Percentiles rank a stretch among this genome's conserved stretches.
These are phyloP conservation scores for Avena eriantha DNA, from an alignment of 176 grass and related monocot genomes.

Conservation along the genomic window DNA sequence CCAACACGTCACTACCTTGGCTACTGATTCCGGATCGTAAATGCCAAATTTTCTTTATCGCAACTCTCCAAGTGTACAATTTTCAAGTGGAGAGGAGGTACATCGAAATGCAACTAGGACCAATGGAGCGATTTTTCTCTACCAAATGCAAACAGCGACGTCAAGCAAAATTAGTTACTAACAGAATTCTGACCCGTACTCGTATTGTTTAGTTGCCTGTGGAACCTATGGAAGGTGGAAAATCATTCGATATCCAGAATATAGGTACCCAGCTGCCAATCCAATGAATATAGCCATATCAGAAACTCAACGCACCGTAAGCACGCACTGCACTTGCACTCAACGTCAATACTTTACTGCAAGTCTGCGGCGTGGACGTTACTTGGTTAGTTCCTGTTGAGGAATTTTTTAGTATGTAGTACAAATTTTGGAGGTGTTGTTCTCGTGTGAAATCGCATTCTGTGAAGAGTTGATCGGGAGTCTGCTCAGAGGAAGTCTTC, in stretches of 20 bases:
- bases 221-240: not conserved
- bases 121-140: no score
- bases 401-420: not conserved
- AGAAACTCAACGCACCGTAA: not conserved
- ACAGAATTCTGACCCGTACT: not conserved
- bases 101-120: not conserved
- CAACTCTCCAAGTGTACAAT: not conserved
- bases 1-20: no score
- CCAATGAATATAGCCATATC: no score
- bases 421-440: not conserved
- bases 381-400: not conserved
- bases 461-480: not conserved
- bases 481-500: no score
- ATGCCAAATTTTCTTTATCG: not conserved
- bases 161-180: not conserved
- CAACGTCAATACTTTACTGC: not conserved
- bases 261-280: no score
- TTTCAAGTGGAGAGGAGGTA: not conserved
- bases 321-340: not conserved
- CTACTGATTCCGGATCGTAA: not conserved
- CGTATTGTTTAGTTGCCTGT: not conserved
- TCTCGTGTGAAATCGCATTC: not conserved
- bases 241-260: no score
- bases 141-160: not conserved
- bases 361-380: not conserved